These are phyloP conservation scores for Fagus sylvatica DNA, from an alignment of 306 rosid genomes.

Conservation along the genomic window DNA sequence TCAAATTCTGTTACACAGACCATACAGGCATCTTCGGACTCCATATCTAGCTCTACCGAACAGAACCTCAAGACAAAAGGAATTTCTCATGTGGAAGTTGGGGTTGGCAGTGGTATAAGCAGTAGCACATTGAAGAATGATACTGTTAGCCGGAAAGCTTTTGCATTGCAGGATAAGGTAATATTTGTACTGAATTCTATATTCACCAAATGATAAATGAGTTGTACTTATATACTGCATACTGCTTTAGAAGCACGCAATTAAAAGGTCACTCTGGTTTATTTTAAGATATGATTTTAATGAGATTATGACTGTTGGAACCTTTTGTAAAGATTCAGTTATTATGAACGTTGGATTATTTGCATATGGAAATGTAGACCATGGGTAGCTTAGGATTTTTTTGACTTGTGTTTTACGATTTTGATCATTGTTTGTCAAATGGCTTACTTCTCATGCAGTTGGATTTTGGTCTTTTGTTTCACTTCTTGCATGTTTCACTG, in stretches of 20 bases:
- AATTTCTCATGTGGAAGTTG: slow-evolving; percentile 37
- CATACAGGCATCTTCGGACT: slow-evolving; percentile 40
- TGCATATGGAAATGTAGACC: not conserved
- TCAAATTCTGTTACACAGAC: slow-evolving; percentile 37
- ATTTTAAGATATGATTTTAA: not conserved
- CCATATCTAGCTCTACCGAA: slow-evolving; percentile 44
- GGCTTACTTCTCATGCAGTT: not conserved
- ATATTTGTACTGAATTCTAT: slow-evolving; percentile 20
- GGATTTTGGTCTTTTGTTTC: not conserved
- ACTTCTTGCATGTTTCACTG: not conserved
- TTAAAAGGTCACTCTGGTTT: not conserved
- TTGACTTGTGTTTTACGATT: not conserved
- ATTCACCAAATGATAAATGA: slow-evolving; percentile 11
- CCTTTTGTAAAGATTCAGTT: not conserved
- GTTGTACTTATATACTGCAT: not conserved
- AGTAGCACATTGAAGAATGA: slow-evolving; percentile 51
- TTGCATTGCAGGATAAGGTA: slow-evolving; percentile 98
- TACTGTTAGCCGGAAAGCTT: slow-evolving; percentile 70
- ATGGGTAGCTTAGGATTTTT: not conserved
- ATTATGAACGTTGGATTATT: not conserved
- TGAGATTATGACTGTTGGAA: not conserved
- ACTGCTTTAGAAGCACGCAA: not conserved
- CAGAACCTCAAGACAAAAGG: slow-evolving; percentile 41
- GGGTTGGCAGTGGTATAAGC: slow-evolving; percentile 34
- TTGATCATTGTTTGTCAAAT: slow-evolving; percentile 16